Conservation (phyloP, 805 yeast species). For the Cyberlindnera petersonii region DNA sequence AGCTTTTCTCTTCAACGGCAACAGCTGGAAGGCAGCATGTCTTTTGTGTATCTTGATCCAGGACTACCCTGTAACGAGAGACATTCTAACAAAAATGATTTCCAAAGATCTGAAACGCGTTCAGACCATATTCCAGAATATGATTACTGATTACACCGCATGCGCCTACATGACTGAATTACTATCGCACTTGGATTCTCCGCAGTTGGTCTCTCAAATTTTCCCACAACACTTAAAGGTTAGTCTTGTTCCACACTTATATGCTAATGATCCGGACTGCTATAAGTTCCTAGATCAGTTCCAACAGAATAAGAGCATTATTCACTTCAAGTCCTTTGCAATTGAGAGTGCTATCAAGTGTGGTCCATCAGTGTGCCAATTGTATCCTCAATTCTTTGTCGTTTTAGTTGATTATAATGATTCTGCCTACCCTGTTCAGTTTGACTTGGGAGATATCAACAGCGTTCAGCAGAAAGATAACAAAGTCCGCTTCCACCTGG, state of each 20-base stretch:
- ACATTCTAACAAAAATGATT: background rate
- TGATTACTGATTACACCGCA: constrained; percentile 15
- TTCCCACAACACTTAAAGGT: background rate
- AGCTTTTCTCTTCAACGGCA: constrained; percentile 6
- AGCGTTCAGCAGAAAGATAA: background rate
- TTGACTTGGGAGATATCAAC: constrained; percentile 12
- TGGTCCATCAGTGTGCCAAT: constrained; percentile 17
- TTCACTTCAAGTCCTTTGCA: constrained; percentile 8
- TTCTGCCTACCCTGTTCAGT: constrained; percentile 21
- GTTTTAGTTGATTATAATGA: constrained; percentile 18
- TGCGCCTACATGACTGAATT: constrained; percentile 23
- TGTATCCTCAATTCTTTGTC: constrained; percentile 10
- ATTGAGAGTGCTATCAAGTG: constrained; percentile 7
- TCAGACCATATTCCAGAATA: constrained; percentile 5
- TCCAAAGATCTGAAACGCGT: background rate
- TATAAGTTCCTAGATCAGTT: constrained; percentile 12
- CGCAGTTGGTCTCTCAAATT: background rate
- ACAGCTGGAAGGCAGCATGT: constrained; percentile 29
- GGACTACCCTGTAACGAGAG: constrained; percentile 17
- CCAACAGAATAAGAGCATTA: constrained; percentile 6
- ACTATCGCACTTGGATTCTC: constrained; percentile 20
- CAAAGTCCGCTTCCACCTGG: constrained; percentile 8
- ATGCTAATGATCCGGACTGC: constrained; percentile 22
- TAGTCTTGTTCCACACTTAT: constrained; percentile 8
- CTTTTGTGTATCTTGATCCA: constrained; percentile 24